Evolutionary conservation across 2,329 filamentous ascomycete genomes (phyloP).

Genomic region (Arthrobotrys megalospora): DNA sequence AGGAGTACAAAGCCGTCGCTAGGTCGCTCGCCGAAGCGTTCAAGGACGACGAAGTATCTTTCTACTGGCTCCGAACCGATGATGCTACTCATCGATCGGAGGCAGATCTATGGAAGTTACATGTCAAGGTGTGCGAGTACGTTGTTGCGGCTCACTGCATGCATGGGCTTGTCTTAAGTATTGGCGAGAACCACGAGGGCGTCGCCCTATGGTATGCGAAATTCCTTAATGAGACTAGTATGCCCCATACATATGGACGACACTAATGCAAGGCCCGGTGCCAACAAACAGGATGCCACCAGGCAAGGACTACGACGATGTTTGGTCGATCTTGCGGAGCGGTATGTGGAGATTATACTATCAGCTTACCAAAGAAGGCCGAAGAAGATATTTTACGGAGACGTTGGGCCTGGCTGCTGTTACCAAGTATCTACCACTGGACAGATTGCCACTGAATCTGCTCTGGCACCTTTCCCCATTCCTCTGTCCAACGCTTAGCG

Average conservation of each 20-base stretch:
- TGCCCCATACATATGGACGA: slow-evolving; percentile 4
- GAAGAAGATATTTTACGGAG: slow-evolving; percentile 81
- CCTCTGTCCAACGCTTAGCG: slow-evolving; percentile 61
- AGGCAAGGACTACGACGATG: slow-evolving; percentile 80
- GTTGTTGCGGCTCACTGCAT: slow-evolving; percentile 82
- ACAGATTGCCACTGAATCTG: slow-evolving; percentile 62
- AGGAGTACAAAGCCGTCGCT: slow-evolving; percentile 80
- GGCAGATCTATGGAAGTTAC: slow-evolving; percentile 81
- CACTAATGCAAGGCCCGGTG: slow-evolving; percentile 28
- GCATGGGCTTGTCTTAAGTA: slow-evolving; percentile 80
- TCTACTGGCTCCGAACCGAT: slow-evolving; percentile 81
- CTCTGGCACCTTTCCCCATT: slow-evolving; percentile 56
- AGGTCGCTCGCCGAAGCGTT: slow-evolving; percentile 83
- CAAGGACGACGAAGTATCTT: slow-evolving; percentile 79
- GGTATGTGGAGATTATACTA: slow-evolving; percentile 85
- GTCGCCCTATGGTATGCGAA: slow-evolving; percentile 81
- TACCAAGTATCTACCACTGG: slow-evolving; percentile 73
- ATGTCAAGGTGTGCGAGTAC: slow-evolving; percentile 83
- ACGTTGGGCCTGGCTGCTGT: slow-evolving; percentile 81
- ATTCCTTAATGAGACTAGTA: slow-evolving; percentile 23
- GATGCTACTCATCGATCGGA: slow-evolving; percentile 76
- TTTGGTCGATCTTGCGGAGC: slow-evolving; percentile 79
- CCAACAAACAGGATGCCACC: slow-evolving; percentile 78
- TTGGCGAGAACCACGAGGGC: slow-evolving; percentile 82
- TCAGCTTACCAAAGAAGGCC: slow-evolving; percentile 80